A percentile compares a stretch with the other conserved stretches of the same genome.
phyloP scores from a whole-genome alignment of 306 rosid species.

The Trifolium repens region DNA sequence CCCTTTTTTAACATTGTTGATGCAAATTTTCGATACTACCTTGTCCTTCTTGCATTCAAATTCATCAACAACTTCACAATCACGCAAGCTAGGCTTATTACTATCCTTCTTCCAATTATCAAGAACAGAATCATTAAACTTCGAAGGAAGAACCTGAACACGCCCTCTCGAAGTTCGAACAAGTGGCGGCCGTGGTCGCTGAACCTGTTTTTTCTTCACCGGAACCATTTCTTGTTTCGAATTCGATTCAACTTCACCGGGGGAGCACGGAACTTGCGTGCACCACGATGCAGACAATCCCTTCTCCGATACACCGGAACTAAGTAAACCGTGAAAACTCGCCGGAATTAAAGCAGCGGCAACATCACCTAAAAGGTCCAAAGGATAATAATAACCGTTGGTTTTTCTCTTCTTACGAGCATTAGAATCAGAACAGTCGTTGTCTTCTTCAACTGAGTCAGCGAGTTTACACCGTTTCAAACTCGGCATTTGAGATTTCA shows the following conservation, averaged over 20 bases:
- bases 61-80: conserved; percentile 60
- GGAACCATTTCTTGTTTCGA: conserved; percentile 36
- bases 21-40: conserved; percentile 51
- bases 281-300: conserved; percentile 76
- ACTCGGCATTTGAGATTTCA: conserved; percentile 98
- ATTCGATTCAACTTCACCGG: conserved; percentile 60
- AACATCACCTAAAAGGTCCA: conserved; percentile 84
- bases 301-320: conserved; percentile 59
- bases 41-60: conserved; percentile 61
- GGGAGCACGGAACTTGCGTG: conserved; percentile 59
- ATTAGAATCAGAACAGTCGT: conserved; percentile 62
- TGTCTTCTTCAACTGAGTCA: conserved; percentile 75
- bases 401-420: conserved; percentile 78
- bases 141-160: conserved; percentile 98
- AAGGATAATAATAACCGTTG: conserved; percentile 69
- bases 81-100: conserved; percentile 61
- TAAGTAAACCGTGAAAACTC: conserved; percentile 63
- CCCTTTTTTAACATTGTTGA: conserved; percentile 52
- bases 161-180: conserved; percentile 93
- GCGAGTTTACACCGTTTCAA: conserved; percentile 78
- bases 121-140: conserved; percentile 92
- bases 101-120: conserved; percentile 95
- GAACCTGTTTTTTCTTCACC: conserved; percentile 49
- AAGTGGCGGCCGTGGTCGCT: conserved; percentile 88
- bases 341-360: conserved; percentile 83